Evolutionary conservation across 2,329 filamentous ascomycete species (phyloP), one percentile per base, ranked within the genome.

Genomic region (Fusarium abutilonis): DNA sequence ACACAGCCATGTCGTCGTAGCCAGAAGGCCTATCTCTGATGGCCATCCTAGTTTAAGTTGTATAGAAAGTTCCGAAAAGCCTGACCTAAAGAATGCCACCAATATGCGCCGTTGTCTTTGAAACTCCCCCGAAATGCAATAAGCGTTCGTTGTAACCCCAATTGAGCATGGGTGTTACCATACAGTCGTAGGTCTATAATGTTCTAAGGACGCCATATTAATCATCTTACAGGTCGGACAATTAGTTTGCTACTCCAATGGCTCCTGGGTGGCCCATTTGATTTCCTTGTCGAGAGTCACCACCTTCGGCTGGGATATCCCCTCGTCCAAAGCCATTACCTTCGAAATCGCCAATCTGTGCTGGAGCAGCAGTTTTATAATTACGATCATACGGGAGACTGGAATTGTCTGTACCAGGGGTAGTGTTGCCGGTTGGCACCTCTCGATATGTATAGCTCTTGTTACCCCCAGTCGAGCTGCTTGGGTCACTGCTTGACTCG

Each of bases 201-300:
- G 9, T 29, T 21, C 28, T 17, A n/a, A 29, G 40, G 35, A 50
- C 15, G 44, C 11, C 14, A 49, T 10, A 11, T 23, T 28, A 9
- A 35, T 34, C 32, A 26, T 36, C 41, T 14, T n/a, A 28, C 11
- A 21, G 14, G 10, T 14, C 14, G 13, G 39, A 40, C 2, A 39
- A 36, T 63, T 28, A 65, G n/a, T 48, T 38, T 43, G 52, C 62
- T 40, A 45, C 32, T 13, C 62, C 52, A 11, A 54, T 54, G 10
- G 15, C 19, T 6, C 52, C 49, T 13, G 21, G 15, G 26, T 15
- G 51, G 14, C 23, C 35, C 14, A 38, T 36, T 32, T 35, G 60
- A 28, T 34, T 28, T 15, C 15, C 43, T 35, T 38, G 44, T 9
- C 9, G 13, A 17, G 31, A 9, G 5, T n/a, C 9, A 23, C 26